Conservation (phyloP, 2,329 filamentous ascomycete genomes). For the Apiospora malaysiana region DNA sequence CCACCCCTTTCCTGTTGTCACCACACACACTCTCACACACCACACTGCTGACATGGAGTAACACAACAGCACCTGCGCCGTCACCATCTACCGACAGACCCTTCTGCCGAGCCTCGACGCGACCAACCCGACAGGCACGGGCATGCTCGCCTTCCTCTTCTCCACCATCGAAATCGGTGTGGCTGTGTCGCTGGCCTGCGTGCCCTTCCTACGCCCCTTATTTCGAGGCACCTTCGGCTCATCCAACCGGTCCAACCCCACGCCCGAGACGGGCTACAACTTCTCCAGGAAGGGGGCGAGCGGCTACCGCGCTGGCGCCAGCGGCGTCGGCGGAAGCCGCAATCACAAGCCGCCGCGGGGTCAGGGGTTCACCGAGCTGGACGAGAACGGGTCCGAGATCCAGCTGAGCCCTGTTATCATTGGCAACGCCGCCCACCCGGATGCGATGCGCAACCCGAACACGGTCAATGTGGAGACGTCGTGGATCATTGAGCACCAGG, state of each 20-base stretch:
- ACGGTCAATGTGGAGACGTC: background rate
- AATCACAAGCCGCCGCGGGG: background rate
- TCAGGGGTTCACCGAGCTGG: constrained; percentile 20
- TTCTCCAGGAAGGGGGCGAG: constrained; percentile 16
- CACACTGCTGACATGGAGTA: background rate
- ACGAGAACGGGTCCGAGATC: constrained; percentile 19
- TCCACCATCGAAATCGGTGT: constrained; percentile 24
- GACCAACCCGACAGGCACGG: constrained; percentile 16
- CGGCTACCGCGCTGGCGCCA: no score
- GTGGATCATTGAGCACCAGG: background rate
- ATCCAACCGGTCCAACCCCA: constrained; percentile 1
- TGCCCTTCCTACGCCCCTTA: constrained; percentile 24
- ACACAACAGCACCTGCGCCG: constrained; percentile 21
- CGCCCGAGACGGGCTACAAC: background rate
- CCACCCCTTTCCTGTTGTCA: background rate
- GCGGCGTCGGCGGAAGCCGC: background rate
- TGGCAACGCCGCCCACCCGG: background rate
- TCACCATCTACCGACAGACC: constrained; percentile 25
- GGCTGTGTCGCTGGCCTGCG: constrained; percentile 24
- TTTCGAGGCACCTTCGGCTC: constrained; percentile 21
- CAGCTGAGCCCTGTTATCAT: constrained; percentile 12
- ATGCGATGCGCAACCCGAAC: background rate
- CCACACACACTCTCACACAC: background rate
- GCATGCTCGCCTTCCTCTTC: constrained; percentile 21
- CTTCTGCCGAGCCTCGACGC: constrained; percentile 17